Conservation (phyloP, 1,284 basidiomycete species). For the Athelia sp. region DNA sequence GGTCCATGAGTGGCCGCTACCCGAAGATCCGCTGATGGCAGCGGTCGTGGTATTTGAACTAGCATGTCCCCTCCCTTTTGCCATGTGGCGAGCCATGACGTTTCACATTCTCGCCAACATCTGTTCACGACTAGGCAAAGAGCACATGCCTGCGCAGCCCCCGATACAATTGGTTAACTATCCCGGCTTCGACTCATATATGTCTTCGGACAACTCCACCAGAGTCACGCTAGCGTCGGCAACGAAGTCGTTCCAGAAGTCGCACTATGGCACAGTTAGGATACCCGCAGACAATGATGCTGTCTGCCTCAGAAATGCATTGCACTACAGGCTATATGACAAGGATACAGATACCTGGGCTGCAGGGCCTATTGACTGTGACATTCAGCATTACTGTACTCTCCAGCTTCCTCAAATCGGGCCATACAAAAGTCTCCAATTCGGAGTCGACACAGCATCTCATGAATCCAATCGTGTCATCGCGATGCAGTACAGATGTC, state of each 20-base stretch:
- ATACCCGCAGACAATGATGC: conserved; percentile 12
- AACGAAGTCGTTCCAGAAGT: conserved; percentile 17
- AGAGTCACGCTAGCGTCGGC: conserved; percentile 19
- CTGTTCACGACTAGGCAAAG: conserved; percentile 12
- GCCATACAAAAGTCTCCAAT: conserved; percentile 31
- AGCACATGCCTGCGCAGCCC: conserved; percentile 13
- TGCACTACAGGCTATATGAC: conserved; percentile 15
- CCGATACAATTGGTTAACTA: conserved; percentile 6
- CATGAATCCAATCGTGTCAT: conserved; percentile 40
- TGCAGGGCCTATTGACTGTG: conserved; percentile 2
- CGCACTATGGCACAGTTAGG: conserved; percentile 14
- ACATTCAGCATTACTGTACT: conserved; percentile 18
- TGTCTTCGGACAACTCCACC: not conserved
- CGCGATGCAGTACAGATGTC: conserved; percentile 34
- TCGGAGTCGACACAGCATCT: conserved; percentile 26
- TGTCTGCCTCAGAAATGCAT: conserved; percentile 16
- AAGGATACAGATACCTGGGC: conserved; percentile 8
- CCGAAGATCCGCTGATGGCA: conserved; percentile 17
- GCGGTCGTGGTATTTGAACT: conserved; percentile 41
- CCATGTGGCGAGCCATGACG: conserved; percentile 39
- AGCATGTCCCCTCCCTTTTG: conserved; percentile 30
- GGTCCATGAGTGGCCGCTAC: conserved; percentile 47
- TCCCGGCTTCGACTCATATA: not conserved
- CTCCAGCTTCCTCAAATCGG: conserved; percentile 21
- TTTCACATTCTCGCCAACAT: conserved; percentile 31